Percentiles rank a stretch among this genome's conserved stretches.
Evolutionary conservation across 1,284 basidiomycete species (phyloP).

Genomic region (Ceratobasidium sp.): DNA sequence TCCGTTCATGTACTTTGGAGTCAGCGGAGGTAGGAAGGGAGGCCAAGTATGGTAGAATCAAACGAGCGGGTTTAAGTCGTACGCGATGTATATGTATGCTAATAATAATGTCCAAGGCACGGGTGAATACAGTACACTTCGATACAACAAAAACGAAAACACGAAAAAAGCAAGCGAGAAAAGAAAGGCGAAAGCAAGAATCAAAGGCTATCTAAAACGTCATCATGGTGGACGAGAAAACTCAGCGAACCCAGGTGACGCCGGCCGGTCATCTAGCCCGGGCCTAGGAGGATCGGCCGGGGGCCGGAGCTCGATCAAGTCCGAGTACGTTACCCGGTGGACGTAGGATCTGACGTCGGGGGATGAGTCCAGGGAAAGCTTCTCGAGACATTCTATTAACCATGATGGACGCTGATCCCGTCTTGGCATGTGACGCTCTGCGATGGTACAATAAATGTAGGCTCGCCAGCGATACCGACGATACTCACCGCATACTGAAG

Average conservation of each 20-base stretch:
- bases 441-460: constrained; percentile 48
- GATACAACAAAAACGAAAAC: constrained; percentile 6
- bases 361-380: constrained; percentile 43
- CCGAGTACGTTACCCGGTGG: constrained; percentile 8
- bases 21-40: no score
- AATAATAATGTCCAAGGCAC: no score
- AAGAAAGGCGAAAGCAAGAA: neutral
- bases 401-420: constrained; percentile 19
- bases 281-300: neutral
- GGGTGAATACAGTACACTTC: no score
- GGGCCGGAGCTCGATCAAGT: constrained; percentile 1
- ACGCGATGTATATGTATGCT: no score
- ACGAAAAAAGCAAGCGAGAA: neutral
- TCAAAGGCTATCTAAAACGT: neutral
- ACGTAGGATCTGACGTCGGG: constrained; percentile 46
- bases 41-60: no score
- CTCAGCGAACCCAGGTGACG: constrained; percentile 8
- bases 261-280: neutral
- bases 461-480: constrained; percentile 47
- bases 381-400: constrained; percentile 39
- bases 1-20: no score
- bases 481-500: constrained; percentile 61
- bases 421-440: constrained; percentile 42
- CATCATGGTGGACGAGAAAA: constrained; percentile 35
- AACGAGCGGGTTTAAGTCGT: no score